Evolutionary conservation across 306 rosid species (phyloP).

Genomic region (Pyrus betulifolia): DNA sequence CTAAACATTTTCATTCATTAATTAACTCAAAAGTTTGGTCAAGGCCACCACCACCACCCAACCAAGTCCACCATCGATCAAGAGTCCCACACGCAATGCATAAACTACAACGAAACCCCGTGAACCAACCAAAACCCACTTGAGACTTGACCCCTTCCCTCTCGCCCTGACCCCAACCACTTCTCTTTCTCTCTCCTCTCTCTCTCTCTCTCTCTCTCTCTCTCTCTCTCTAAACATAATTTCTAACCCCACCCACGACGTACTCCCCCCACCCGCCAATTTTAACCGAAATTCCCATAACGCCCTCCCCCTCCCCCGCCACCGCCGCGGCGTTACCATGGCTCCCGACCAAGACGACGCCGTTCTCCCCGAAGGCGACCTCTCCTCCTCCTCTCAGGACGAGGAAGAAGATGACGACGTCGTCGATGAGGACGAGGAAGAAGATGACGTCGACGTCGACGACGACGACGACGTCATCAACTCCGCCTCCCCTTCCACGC

Average conservation of each 20-base stretch:
- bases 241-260: background rate
- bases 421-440: constrained; percentile 13
- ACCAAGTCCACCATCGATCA: background rate
- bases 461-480: constrained; percentile 19
- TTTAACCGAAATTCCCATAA: background rate
- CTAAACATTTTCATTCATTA: background rate
- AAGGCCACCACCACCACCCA: background rate
- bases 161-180: constrained; percentile 8
- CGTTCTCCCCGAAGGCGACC: constrained; percentile 64
- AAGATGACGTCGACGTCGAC: background rate
- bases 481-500: constrained; percentile 26
- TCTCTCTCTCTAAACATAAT: background rate
- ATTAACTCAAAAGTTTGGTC: background rate
- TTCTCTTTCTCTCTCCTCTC: background rate
- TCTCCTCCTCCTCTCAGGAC: constrained; percentile 34
- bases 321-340: constrained; percentile 18
- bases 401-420: constrained; percentile 29
- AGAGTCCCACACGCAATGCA: constrained; percentile 10
- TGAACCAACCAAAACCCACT: constrained; percentile 10
- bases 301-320: background rate
- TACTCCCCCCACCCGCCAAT: background rate
- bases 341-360: constrained; percentile 56
- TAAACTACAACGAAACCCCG: background rate
- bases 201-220: background rate
- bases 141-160: background rate